Percentiles rank a stretch among this genome's conserved stretches.
phyloP scores from a whole-genome alignment of 2,329 filamentous ascomycete genomes.

The Sporothrix brasiliensis region DNA sequence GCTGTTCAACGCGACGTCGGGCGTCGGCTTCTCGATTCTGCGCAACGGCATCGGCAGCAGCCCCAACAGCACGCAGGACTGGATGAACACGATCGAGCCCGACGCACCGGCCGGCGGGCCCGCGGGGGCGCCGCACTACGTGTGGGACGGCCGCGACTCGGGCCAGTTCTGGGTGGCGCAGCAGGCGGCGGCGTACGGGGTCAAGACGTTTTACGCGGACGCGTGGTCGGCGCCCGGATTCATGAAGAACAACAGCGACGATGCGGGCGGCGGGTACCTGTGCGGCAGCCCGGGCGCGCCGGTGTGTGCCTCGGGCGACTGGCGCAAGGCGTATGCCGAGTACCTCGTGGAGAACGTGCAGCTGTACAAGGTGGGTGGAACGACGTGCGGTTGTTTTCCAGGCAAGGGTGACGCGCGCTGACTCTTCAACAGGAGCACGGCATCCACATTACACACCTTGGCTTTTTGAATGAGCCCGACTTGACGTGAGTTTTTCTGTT shows the following conservation, averaged over 20 bases:
- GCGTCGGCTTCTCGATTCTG: conserved; percentile 46
- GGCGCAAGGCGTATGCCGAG: conserved; percentile 49
- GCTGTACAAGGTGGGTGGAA: conserved; percentile 29
- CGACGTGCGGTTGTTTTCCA: too few species aligned
- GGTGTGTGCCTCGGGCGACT: conserved; percentile 44
- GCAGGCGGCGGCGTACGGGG: conserved; percentile 44
- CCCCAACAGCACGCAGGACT: conserved; percentile 43
- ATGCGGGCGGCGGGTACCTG: conserved; percentile 44
- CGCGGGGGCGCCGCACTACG: conserved; percentile 39
- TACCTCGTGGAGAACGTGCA: conserved; percentile 44
- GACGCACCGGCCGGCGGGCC: conserved; percentile 41
- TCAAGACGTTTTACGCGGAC: conserved; percentile 45
- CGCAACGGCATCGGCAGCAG: conserved; percentile 49
- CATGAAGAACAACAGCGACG: conserved; percentile 48
- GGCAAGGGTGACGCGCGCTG: too few species aligned
- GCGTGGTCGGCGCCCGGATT: conserved; percentile 49
- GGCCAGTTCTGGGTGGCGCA: conserved; percentile 50
- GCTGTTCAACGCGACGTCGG: conserved; percentile 45
- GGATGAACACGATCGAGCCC: conserved; percentile 44
- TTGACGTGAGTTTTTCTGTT: conserved; percentile 31
- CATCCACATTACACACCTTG: conserved; percentile 40
- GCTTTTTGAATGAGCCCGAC: conserved; percentile 44
- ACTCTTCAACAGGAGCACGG: conserved; percentile 26
- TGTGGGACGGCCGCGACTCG: conserved; percentile 43
- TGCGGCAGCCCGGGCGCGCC: conserved; percentile 38